phyloP scores from a whole-genome alignment of 2,329 filamentous ascomycete species.

The Trichoderma sp. region DNA sequence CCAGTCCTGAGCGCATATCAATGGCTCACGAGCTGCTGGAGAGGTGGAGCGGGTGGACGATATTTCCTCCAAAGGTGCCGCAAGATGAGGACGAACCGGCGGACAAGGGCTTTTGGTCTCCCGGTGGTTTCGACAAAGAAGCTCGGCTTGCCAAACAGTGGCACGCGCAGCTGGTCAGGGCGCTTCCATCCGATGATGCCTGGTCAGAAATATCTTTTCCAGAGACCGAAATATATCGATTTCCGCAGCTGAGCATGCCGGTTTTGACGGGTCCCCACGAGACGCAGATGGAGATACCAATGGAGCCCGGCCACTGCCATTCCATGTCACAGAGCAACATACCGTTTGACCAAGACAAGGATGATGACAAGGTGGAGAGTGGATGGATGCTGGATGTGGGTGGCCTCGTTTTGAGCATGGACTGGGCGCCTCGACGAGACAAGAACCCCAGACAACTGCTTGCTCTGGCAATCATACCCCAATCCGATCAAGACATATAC shows the following conservation, averaged over 20 bases:
- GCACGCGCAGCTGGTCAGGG: conserved; percentile 26
- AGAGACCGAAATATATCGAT: conserved; percentile 32
- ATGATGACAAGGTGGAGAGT: conserved; percentile 28
- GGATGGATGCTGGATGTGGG: conserved; percentile 56
- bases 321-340: conserved; percentile 31
- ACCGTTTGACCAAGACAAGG: conserved; percentile 29
- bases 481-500: conserved; percentile 47
- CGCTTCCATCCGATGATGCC: conserved; percentile 18
- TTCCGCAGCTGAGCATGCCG: conserved; percentile 29
- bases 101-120: conserved; percentile 41
- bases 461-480: conserved; percentile 50
- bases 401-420: conserved; percentile 51
- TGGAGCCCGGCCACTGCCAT: conserved; percentile 29
- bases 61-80: conserved; percentile 39
- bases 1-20: conserved; percentile 35
- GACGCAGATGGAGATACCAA: conserved; percentile 31
- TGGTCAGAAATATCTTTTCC: conserved; percentile 25
- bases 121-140: conserved; percentile 35
- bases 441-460: conserved; percentile 45
- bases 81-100: conserved; percentile 29
- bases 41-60: conserved; percentile 41
- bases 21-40: conserved; percentile 39
- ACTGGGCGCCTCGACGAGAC: conserved; percentile 46
- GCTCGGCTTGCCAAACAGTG: conserved; percentile 33
- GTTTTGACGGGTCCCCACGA: conserved; percentile 35